Percentiles rank a stretch among this genome's conserved stretches.
Evolutionary conservation across 2,329 filamentous ascomycete genomes (phyloP).

Genomic region (Hypoxylon sp.): DNA sequence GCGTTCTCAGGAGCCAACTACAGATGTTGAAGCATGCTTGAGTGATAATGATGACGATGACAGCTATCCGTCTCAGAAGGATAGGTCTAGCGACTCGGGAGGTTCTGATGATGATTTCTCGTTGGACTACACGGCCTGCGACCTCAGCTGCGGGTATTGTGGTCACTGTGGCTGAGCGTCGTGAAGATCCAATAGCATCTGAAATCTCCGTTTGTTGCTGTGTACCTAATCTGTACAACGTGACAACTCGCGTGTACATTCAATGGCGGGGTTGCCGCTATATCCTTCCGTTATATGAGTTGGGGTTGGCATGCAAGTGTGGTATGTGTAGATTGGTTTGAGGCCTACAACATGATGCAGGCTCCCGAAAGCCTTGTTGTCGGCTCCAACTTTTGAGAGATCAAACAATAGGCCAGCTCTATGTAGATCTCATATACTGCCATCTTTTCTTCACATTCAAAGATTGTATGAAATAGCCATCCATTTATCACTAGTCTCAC

Average conservation of each 20-base stretch:
- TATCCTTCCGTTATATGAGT: neutral
- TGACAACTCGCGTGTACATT: neutral
- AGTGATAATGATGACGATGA: slow-evolving; percentile 38
- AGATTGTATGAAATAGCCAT: slow-evolving; percentile 2
- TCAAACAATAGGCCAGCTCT: neutral
- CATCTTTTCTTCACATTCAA: neutral
- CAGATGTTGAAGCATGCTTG: slow-evolving; percentile 14
- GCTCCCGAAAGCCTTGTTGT: slow-evolving; percentile 14
- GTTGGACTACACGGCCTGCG: slow-evolving; percentile 47
- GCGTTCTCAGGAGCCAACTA: slow-evolving; percentile 1
- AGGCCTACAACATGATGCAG: slow-evolving; percentile 23
- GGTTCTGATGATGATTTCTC: slow-evolving; percentile 30
- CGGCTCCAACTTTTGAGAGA: slow-evolving; percentile 4
- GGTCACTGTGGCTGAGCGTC: slow-evolving; percentile 39
- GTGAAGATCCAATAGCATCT: slow-evolving; percentile 17
- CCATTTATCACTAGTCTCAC: neutral
- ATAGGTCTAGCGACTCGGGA: slow-evolving; percentile 30
- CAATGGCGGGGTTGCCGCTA: neutral
- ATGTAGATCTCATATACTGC: neutral
- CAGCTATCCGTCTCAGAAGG: slow-evolving; percentile 30
- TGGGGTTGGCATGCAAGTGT: slow-evolving; percentile 3
- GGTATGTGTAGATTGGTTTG: slow-evolving; percentile 28
- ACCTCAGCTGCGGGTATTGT: slow-evolving; percentile 46
- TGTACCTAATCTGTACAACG: slow-evolving; percentile 12
- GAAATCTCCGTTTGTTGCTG: slow-evolving; percentile 16